phyloP scores from a whole-genome alignment of 345 rosid species.

The Aegle marmelos region DNA sequence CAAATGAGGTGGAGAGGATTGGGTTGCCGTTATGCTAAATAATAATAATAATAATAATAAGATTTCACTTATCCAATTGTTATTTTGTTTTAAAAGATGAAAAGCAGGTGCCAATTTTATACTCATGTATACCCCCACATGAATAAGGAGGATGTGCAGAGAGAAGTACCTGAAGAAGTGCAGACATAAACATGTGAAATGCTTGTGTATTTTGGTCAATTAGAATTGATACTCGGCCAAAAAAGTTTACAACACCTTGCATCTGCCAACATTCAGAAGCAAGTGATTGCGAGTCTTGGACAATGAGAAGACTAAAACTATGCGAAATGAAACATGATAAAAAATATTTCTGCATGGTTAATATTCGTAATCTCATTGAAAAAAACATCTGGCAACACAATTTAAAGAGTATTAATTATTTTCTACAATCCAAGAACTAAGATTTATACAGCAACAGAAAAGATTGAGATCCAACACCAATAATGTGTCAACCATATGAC shows the following conservation, averaged over 20 bases:
- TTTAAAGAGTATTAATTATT: background rate
- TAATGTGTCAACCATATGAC: background rate
- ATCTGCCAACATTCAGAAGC: slow-evolving; percentile 45
- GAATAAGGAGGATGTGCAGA: slow-evolving; percentile 1
- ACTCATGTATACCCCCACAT: background rate
- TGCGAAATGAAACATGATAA: background rate
- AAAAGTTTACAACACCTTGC: slow-evolving; percentile 81
- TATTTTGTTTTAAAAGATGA: background rate
- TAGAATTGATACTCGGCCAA: slow-evolving; percentile 75
- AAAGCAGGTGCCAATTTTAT: background rate
- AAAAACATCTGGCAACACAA: background rate
- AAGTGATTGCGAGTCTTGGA: background rate
- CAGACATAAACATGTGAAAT: slow-evolving; percentile 86
- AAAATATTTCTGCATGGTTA: background rate
- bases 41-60: too few species aligned
- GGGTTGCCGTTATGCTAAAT: too few species aligned
- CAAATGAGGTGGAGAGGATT: too few species aligned
- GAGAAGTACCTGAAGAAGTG: slow-evolving; percentile 79
- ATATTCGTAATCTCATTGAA: background rate
- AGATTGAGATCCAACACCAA: background rate
- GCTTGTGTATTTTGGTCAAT: slow-evolving; percentile 91
- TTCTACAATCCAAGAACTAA: background rate
- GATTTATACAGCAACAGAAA: background rate
- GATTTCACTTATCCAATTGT: background rate
- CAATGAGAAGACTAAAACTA: slow-evolving; percentile 2